phyloP scores from a whole-genome alignment of 768 basidiomycete species.

The Collybia sp. region DNA sequence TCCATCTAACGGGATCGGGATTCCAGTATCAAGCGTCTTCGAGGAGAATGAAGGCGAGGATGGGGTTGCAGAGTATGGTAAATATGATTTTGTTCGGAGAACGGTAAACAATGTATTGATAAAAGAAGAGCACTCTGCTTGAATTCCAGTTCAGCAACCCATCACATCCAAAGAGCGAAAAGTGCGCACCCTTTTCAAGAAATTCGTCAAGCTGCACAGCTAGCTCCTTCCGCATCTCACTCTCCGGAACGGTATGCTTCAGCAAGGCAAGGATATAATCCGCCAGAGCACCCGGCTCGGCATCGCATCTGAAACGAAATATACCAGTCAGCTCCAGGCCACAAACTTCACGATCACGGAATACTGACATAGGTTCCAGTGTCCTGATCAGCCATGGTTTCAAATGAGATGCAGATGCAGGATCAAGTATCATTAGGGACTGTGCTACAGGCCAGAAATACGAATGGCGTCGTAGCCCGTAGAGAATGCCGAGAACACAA shows the following conservation, averaged over 20 bases:
- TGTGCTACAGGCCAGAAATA: not conserved
- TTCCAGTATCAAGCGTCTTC: conserved; percentile 55
- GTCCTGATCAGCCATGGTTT: conserved; percentile 87
- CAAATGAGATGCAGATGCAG: conserved; percentile 58
- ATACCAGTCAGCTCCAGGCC: conserved; percentile 11
- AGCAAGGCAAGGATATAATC: conserved; percentile 93
- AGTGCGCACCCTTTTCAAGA: conserved; percentile 74
- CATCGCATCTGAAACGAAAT: conserved; percentile 72
- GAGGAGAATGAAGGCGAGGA: conserved; percentile 37
- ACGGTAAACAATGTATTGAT: conserved; percentile 84
- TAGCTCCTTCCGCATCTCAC: conserved; percentile 79
- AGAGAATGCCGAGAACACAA: conserved; percentile 6
- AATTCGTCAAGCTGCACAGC: conserved; percentile 83
- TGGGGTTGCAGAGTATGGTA: conserved; percentile 55
- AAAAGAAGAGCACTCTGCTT: conserved; percentile 64
- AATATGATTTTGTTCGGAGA: conserved; percentile 80
- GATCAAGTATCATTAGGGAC: conserved; percentile 59
- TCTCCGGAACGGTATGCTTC: conserved; percentile 82
- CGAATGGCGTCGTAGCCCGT: not conserved
- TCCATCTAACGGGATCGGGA: conserved; percentile 75
- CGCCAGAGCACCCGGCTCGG: conserved; percentile 88
- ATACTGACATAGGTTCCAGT: conserved; percentile 83
- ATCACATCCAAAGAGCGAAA: conserved; percentile 8
- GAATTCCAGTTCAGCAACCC: conserved; percentile 6
- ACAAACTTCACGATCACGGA: conserved; percentile 6